These are phyloP conservation scores for Pochonia chlamydosporia DNA, from an alignment of 2,329 filamentous ascomycete species.

Conservation along the genomic window DNA sequence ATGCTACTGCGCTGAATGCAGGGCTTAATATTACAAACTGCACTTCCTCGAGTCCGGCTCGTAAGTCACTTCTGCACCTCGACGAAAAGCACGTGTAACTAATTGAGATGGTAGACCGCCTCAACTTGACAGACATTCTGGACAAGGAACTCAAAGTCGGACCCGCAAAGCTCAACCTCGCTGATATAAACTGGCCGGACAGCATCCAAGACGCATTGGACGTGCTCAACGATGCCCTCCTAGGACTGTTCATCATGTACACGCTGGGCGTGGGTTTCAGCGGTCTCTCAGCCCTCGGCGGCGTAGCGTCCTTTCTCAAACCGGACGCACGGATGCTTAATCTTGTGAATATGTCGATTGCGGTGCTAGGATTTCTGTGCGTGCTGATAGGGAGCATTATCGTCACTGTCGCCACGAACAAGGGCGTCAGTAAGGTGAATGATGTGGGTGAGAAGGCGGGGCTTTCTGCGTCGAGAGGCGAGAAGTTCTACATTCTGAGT, in stretches of 20 bases:
- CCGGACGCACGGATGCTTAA: slow-evolving; percentile 18
- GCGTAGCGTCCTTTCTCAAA: slow-evolving; percentile 29
- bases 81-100: neutral
- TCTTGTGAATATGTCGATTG: slow-evolving; percentile 31
- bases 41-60: slow-evolving; percentile 18
- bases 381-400: slow-evolving; percentile 37
- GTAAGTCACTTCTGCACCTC: neutral
- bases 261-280: slow-evolving; percentile 36
- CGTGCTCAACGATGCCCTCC: slow-evolving; percentile 41
- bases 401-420: slow-evolving; percentile 34
- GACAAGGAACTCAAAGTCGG: slow-evolving; percentile 40
- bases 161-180: slow-evolving; percentile 36
- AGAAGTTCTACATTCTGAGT: slow-evolving; percentile 37
- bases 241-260: slow-evolving; percentile 44
- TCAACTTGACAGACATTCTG: slow-evolving; percentile 43
- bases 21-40: slow-evolving; percentile 40
- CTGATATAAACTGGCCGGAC: slow-evolving; percentile 38
- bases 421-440: slow-evolving; percentile 36
- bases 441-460: slow-evolving; percentile 37
- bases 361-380: slow-evolving; percentile 28
- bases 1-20: slow-evolving; percentile 29
- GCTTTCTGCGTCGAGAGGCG: slow-evolving; percentile 35
- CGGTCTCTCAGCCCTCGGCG: slow-evolving; percentile 37
- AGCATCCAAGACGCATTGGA: slow-evolving; percentile 41
- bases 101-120: slow-evolving; percentile 20